Evolutionary conservation across 805 yeast genomes (phyloP), one percentile per base, ranked within the genome.

Genomic region (Wickerhamiella qilinensis): DNA sequence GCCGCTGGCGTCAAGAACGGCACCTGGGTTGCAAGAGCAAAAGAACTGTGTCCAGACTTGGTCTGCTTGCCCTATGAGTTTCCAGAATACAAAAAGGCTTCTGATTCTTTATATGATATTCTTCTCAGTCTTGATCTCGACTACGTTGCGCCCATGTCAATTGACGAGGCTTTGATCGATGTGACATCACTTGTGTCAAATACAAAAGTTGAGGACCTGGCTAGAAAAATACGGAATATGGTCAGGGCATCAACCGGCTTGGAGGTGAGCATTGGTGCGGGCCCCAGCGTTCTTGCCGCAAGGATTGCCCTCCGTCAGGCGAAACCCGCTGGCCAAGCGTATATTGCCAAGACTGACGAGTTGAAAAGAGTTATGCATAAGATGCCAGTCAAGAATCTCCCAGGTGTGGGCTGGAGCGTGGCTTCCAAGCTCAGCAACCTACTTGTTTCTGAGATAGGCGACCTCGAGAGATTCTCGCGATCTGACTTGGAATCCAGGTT

Each of bases 141-240:
- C 43, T 47, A 49, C 15, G 70, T 85, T 2, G 64, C 75, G 22
- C 97, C 97, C 0, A 82, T 91, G 1, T 84, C 93, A 43, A 75
- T 91, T 3, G 97, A 91, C 55, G 98, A 91, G 52, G 94, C 85
- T 0, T 59, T 91, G n/a, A 53, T 83, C 8, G 93, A 83, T 48
- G 64, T 77, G 1, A 59, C 76, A 0, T 48, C 67, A 0, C 32
- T 45, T 2, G 43, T 46, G 3, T 32, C 34, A 30, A 44, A 35
- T 4, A 32, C 41, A 19, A 37, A 33, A 36, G 59, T 63, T 1
- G 36, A 47, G 20, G 40, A 38, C 9, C 44, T 57, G 11, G 60
- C 54, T 20, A 43, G 45, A 1, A 46, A 52, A 3, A 60, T 75
- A 9, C 57, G 77, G 35, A 31, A 46, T 0, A 57, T 56, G 14